These are phyloP conservation scores for Epichloe brachyelytri DNA, from an alignment of 2,329 filamentous ascomycete species.

Conservation along the genomic window DNA sequence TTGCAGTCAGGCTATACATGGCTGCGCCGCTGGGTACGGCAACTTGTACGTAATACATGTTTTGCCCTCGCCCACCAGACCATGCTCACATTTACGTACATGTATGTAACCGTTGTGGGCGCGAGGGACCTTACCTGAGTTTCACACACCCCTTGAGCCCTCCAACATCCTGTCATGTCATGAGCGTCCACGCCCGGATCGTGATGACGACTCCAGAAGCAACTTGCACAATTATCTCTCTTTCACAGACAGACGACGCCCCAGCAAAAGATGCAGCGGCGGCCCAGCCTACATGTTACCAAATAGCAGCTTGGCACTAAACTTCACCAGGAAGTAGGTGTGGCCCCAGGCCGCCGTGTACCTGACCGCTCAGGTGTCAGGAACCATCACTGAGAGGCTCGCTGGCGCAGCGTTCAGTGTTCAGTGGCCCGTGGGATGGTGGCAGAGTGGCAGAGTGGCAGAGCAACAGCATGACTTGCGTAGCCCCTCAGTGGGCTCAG, in stretches of 20 bases:
- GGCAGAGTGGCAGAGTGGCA: neutral
- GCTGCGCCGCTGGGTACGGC: no score
- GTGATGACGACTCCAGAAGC: conserved; percentile 19
- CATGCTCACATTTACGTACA: no score
- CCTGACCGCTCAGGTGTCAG: conserved; percentile 16
- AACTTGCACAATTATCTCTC: neutral
- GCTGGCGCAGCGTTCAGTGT: neutral
- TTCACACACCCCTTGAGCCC: no score
- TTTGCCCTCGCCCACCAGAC: no score
- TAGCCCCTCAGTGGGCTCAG: neutral
- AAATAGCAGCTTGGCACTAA: conserved; percentile 11
- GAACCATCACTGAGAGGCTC: conserved; percentile 10
- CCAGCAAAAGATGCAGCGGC: conserved; percentile 20
- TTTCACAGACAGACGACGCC: conserved; percentile 6
- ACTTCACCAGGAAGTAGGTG: conserved; percentile 15
- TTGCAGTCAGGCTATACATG: no score
- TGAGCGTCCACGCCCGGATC: conserved; percentile 10
- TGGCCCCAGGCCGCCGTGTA: neutral
- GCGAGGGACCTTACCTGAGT: no score
- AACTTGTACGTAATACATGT: no score
- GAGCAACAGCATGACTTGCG: conserved; percentile 2
- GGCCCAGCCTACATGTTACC: no score
- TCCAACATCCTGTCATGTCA: neutral
- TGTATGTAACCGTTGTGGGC: no score
- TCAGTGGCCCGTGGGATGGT: neutral